phyloP scores from a whole-genome alignment of 2,329 filamentous ascomycete genomes.

The Trichoderma gracile region DNA sequence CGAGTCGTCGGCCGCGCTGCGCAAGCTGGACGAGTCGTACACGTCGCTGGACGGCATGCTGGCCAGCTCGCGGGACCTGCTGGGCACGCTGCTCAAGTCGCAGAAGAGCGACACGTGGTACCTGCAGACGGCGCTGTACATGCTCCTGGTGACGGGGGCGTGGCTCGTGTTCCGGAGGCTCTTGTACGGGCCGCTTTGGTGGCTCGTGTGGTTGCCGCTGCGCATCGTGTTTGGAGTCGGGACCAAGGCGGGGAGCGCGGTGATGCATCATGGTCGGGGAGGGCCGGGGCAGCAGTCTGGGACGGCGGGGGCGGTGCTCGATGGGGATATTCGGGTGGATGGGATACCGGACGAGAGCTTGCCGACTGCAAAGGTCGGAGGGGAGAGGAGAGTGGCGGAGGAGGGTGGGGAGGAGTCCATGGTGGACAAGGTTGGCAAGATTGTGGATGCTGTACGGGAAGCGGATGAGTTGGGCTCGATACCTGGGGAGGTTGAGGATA shows the following conservation, averaged over 20 bases:
- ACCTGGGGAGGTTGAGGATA: constrained; percentile 21
- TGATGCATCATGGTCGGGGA: constrained; percentile 38
- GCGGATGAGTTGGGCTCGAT: constrained; percentile 34
- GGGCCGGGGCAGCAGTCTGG: constrained; percentile 32
- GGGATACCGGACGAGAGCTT: constrained; percentile 45
- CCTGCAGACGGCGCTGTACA: constrained; percentile 82
- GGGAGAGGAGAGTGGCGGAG: constrained; percentile 31
- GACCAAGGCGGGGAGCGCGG: constrained; percentile 55
- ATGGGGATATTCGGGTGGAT: constrained; percentile 36
- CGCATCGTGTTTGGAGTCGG: constrained; percentile 63
- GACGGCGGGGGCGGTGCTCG: constrained; percentile 34
- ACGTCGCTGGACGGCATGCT: constrained; percentile 76
- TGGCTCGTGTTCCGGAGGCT: constrained; percentile 87
- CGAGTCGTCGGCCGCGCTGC: constrained; percentile 80
- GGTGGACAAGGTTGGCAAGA: constrained; percentile 56
- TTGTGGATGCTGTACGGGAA: constrained; percentile 50
- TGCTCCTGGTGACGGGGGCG: constrained; percentile 71
- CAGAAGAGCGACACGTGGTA: constrained; percentile 99
- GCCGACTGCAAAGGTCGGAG: constrained; percentile 52
- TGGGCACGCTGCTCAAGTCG: constrained; percentile 76
- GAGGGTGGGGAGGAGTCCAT: constrained; percentile 43
- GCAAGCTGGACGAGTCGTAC: constrained; percentile 78
- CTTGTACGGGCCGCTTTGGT: constrained; percentile 87
- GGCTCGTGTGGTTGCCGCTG: constrained; percentile 83
- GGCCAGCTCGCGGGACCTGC: constrained; percentile 69